These are phyloP conservation scores for Knufia fluminis DNA, from an alignment of 2,329 filamentous ascomycete genomes.

Conservation along the genomic window DNA sequence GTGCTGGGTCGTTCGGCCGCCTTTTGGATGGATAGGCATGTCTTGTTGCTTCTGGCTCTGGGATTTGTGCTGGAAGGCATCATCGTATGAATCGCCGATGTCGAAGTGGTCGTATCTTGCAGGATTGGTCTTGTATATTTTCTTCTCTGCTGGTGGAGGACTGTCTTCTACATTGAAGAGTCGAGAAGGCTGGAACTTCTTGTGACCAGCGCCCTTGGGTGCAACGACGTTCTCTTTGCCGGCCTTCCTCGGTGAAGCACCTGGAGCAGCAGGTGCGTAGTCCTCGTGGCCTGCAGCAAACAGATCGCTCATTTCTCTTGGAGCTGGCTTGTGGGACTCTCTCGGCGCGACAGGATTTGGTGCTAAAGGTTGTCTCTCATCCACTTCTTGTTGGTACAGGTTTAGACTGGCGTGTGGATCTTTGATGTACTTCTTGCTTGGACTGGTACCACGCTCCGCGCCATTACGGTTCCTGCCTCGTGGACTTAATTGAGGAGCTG, in stretches of 20 bases:
- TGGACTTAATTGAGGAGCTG: conserved; percentile 15
- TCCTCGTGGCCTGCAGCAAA: conserved; percentile 43
- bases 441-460: conserved; percentile 24
- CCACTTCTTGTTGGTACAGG: conserved; percentile 15
- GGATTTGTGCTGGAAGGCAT: conserved; percentile 19
- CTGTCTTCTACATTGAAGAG: conserved; percentile 49
- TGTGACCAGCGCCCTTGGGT: conserved; percentile 41
- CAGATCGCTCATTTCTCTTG: conserved; percentile 61
- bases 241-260: conserved; percentile 22
- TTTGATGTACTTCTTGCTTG: conserved; percentile 34
- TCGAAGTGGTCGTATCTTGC: conserved; percentile 82
- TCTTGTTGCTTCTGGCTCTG: conserved; percentile 23
- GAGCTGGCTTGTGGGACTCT: conserved; percentile 61
- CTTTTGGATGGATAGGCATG: conserved; percentile 16
- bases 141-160: conserved; percentile 28
- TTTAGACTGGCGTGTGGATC: conserved; percentile 34
- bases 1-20: conserved; percentile 38
- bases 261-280: conserved; percentile 23
- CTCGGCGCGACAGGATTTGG: conserved; percentile 58
- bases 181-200: conserved; percentile 43
- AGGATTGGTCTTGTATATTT: conserved; percentile 54
- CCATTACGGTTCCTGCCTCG: conserved; percentile 18
- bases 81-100: conserved; percentile 46
- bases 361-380: conserved; percentile 12
- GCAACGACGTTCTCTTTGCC: conserved; percentile 26